Evolutionary conservation across 768 basidiomycete genomes (phyloP).

Genomic region (Tulasnella sp.): DNA sequence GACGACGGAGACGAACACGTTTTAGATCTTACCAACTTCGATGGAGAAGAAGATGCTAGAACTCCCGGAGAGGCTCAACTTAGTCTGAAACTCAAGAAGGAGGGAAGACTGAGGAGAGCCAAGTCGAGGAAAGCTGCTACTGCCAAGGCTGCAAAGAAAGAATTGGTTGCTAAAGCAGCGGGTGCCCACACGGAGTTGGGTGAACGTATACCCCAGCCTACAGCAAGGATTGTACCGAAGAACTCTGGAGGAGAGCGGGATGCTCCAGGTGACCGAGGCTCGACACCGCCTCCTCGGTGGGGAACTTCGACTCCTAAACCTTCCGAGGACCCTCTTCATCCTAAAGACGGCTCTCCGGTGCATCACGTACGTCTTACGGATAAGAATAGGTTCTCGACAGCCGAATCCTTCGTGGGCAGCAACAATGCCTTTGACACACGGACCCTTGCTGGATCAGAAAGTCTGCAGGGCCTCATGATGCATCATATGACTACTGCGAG

Average conservation of each 20-base stretch:
- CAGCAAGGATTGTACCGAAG: constrained; percentile 6
- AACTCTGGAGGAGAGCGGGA: too few species aligned
- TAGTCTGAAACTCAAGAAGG: constrained; percentile 40
- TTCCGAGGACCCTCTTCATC: neutral
- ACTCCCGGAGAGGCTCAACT: constrained; percentile 45
- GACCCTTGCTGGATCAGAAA: constrained; percentile 7
- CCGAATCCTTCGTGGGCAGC: neutral
- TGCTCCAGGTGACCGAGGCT: neutral
- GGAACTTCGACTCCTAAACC: constrained; percentile 9
- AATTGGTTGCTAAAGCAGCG: constrained; percentile 16
- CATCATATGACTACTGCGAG: neutral
- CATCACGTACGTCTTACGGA: neutral
- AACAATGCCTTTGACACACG: constrained; percentile 3
- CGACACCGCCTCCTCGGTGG: constrained; percentile 1
- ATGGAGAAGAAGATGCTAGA: constrained; percentile 53
- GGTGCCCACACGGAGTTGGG: neutral
- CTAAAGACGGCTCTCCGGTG: neutral
- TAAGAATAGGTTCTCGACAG: constrained; percentile 7
- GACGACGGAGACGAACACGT: constrained; percentile 33
- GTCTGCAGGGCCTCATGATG: constrained; percentile 10
- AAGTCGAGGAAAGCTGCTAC: constrained; percentile 27
- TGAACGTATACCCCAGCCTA: neutral
- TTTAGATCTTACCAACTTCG: constrained; percentile 62
- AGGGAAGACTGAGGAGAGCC: constrained; percentile 47
- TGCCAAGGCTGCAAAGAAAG: constrained; percentile 13